Evolutionary conservation across 176 grass and related monocot species (phyloP).

Genomic region (Oryza brachyantha): DNA sequence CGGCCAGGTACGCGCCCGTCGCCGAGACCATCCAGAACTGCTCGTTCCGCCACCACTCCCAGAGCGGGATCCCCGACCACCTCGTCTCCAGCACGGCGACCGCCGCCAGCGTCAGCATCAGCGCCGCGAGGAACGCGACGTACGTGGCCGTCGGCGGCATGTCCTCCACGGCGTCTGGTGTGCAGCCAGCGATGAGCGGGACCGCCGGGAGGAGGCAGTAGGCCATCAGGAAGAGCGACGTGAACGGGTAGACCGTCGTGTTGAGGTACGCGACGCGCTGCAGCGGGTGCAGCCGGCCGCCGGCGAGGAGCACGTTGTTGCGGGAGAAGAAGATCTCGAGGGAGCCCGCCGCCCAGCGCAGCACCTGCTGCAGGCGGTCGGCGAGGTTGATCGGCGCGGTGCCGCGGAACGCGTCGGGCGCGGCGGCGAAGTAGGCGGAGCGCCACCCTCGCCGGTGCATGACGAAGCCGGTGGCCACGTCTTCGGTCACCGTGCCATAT

Average conservation of each 20-base stretch:
- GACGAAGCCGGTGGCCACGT: slow-evolving; percentile 22
- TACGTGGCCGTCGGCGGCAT: background rate
- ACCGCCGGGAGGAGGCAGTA: slow-evolving; percentile 32
- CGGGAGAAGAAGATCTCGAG: slow-evolving; percentile 41
- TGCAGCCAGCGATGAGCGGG: background rate
- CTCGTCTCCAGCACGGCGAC: slow-evolving; percentile 24
- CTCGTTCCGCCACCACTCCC: slow-evolving; percentile 38
- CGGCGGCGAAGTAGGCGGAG: slow-evolving; percentile 27
- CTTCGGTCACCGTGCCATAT: slow-evolving; percentile 30
- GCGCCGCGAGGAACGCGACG: slow-evolving; percentile 8
- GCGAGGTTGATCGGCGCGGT: slow-evolving; percentile 28
- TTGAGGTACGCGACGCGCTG: slow-evolving; percentile 38
- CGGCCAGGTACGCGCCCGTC: slow-evolving; percentile 28
- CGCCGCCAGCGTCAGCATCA: slow-evolving; percentile 31
- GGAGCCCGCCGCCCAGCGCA: slow-evolving; percentile 32
- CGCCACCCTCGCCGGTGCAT: slow-evolving; percentile 37
- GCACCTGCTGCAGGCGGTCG: slow-evolving; percentile 26
- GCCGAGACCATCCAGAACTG: slow-evolving; percentile 44
- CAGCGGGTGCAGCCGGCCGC: slow-evolving; percentile 20
- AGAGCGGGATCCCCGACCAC: slow-evolving; percentile 25
- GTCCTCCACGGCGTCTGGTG: background rate
- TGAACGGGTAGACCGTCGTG: slow-evolving; percentile 42
- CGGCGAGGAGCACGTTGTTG: slow-evolving; percentile 28
- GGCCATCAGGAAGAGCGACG: slow-evolving; percentile 16
- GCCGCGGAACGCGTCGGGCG: slow-evolving; percentile 28